These are phyloP conservation scores for Calonectria pseudoturangicola DNA, from an alignment of 2,329 filamentous ascomycete species.

Conservation along the genomic window DNA sequence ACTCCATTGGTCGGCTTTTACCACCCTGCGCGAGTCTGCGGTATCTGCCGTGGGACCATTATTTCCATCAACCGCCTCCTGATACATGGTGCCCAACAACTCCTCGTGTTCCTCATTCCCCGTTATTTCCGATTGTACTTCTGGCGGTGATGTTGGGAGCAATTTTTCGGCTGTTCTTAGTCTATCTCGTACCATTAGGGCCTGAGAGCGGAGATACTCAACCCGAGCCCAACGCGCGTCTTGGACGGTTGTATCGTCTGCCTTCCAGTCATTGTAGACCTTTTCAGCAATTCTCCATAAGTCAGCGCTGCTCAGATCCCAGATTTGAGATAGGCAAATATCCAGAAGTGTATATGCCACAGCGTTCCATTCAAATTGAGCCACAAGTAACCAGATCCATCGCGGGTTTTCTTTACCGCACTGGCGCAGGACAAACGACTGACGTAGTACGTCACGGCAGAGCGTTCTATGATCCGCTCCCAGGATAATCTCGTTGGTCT, in stretches of 20 bases:
- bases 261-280: conserved; percentile 39
- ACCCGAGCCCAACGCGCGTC: conserved; percentile 40
- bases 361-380: conserved; percentile 29
- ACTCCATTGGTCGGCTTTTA: background rate
- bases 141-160: background rate
- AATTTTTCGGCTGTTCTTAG: background rate
- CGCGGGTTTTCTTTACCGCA: conserved; percentile 26
- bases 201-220: conserved; percentile 32
- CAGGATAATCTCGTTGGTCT: background rate
- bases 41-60: background rate
- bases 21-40: background rate
- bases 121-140: background rate
- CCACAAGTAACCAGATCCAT: conserved; percentile 30
- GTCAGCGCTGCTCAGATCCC: background rate
- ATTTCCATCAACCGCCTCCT: background rate
- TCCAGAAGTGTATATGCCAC: conserved; percentile 33
- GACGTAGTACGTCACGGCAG: conserved; percentile 37
- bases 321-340: background rate
- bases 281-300: conserved; percentile 32
- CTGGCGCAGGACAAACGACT: conserved; percentile 31
- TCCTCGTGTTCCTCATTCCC: background rate
- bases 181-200: background rate
- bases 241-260: conserved; percentile 4
- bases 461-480: background rate
- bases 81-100: background rate